Base-by-base conservation (phyloP, 495 filamentous ascomycete species). In the Daldinia loculata region DNA sequence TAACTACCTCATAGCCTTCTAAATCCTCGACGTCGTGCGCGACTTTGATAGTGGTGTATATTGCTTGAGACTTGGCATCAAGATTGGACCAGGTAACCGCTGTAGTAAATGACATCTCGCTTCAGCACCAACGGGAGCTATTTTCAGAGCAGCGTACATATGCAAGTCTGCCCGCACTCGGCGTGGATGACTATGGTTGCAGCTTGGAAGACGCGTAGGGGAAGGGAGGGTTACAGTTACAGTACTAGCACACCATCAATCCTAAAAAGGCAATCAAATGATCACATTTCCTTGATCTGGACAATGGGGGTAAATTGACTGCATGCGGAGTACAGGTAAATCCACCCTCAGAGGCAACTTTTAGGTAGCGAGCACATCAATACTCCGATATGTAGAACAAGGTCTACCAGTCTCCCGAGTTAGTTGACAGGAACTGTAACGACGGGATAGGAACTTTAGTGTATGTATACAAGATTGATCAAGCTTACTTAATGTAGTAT, bases 81-180 rank as follows among this genome's bases (percentile, higher is more conserved):
- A 69, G 66, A 73, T 69, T 66, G 66, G 70, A 73, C 70, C 66
- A 69, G 70, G 70, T 73, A 73, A 73, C 66, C 56, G 52, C 65
- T 60, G 9, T 63, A 41, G 61, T 38, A 69, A 65, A 69, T 69
- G 70, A 69, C 70, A 63, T 69, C 70, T 73, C 70, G 70, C 66
- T 73, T 73, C 70, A 73, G 70, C 70, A 73, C 61, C 70, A 69
- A 73, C 70, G 70, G 70, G 70, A 73, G 66, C 70, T 73, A 73
- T 73, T 73, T 73, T 73, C 70, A 73, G 70, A 68, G 70, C 43
- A 29, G 66, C 66, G 14, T 68, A 67, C 64, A 69, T 73, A 69
- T 73, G 70, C 70, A 73, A 73, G 70, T 30, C 66, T 43, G 61
- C 65, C 70, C 70, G 66, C 65, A 65, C 56, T 72, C 66, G 62